phyloP scores from a whole-genome alignment of 495 filamentous ascomycete species.

The Aspergillus affinis region DNA sequence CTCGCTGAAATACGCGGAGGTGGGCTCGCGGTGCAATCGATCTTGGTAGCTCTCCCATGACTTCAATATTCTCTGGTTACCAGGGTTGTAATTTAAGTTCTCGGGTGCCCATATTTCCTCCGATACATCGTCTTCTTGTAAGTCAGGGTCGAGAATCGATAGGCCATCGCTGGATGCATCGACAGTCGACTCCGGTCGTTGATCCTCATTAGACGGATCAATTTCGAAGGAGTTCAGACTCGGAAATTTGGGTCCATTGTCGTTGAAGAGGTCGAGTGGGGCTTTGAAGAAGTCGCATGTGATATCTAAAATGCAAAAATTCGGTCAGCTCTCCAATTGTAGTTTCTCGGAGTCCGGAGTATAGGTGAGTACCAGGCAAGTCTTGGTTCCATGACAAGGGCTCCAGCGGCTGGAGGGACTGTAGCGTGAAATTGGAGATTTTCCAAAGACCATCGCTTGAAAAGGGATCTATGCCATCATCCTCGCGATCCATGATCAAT shows the following conservation, averaged over 20 bases:
- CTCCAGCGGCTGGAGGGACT: conserved; percentile 40
- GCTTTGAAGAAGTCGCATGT: conserved; percentile 27
- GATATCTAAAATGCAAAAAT: conserved; percentile 24
- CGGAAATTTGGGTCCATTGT: conserved; percentile 28
- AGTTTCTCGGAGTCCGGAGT: not conserved
- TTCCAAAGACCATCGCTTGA: conserved; percentile 68
- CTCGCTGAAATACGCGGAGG: conserved; percentile 72
- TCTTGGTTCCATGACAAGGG: conserved; percentile 37
- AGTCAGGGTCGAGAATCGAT: conserved; percentile 13
- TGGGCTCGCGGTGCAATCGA: conserved; percentile 37
- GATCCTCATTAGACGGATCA: conserved; percentile 20
- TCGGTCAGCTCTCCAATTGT: conserved; percentile 1
- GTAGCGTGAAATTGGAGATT: conserved; percentile 46
- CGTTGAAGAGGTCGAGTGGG: conserved; percentile 21
- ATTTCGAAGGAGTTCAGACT: conserved; percentile 34
- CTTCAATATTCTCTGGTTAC: conserved; percentile 43
- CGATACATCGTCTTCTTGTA: conserved; percentile 22
- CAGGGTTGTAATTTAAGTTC: conserved; percentile 13
- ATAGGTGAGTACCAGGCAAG: conserved; percentile 32
- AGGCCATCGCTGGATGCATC: conserved; percentile 33
- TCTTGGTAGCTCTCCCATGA: conserved; percentile 74
- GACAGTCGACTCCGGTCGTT: conserved; percentile 23
- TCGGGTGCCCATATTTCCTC: conserved; percentile 58
- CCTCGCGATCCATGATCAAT: conserved; percentile 43
- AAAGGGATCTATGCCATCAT: conserved; percentile 61